Conservation (phyloP, 257 asterid genomes). For the Nicotiana noctiflora region DNA sequence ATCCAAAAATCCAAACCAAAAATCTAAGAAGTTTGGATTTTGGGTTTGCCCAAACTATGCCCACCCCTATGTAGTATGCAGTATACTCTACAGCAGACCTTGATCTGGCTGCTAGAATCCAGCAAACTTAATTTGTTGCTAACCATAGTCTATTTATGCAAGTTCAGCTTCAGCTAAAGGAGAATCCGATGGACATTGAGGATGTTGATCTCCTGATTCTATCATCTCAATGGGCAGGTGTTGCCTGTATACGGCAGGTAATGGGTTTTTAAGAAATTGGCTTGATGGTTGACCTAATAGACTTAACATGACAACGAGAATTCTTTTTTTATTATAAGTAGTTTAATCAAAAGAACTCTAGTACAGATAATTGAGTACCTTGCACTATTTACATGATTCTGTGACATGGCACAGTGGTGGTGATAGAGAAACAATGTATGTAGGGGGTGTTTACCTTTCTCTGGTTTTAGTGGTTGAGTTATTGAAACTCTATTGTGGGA, state of each 20-base stretch:
- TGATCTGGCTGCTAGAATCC: background rate
- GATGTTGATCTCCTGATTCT: constrained; percentile 69
- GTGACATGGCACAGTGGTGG: background rate
- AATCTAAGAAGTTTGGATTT: no score
- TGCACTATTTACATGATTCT: background rate
- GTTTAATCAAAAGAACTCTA: background rate
- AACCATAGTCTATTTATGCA: background rate
- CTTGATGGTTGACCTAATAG: constrained; percentile 1
- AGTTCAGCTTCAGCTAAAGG: constrained; percentile 52
- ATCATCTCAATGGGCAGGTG: constrained; percentile 81
- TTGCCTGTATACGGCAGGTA: constrained; percentile 66
- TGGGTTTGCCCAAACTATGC: no score
- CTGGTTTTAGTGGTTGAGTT: background rate
- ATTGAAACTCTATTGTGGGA: background rate
- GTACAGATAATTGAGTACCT: background rate
- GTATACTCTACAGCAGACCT: background rate
- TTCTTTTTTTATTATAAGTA: background rate
- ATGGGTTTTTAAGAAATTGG: constrained; percentile 9
- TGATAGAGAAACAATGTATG: background rate
- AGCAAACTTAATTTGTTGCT: background rate
- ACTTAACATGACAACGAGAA: background rate
- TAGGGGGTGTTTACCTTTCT: background rate
- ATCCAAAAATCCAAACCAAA: no score
- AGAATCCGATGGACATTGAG: constrained; percentile 50
- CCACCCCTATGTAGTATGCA: background rate